Evolutionary conservation across 306 rosid genomes (phyloP).

Genomic region (Prunus fruticosa): DNA sequence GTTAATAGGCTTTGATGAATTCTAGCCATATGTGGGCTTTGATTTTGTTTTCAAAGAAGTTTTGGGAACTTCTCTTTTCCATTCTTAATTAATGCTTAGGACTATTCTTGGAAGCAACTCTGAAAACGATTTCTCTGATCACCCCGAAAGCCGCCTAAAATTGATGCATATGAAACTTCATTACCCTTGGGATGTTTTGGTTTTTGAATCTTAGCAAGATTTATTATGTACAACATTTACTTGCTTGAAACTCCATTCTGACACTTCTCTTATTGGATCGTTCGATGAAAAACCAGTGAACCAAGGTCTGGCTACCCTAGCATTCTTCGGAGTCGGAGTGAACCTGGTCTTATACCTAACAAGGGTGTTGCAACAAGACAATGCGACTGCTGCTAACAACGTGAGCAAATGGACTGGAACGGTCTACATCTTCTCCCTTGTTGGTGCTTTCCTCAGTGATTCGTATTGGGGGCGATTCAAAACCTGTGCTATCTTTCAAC

Average conservation of each 20-base stretch:
- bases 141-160: not conserved
- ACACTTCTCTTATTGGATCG: not conserved
- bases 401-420: slow-evolving; percentile 99
- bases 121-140: not conserved
- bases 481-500: slow-evolving; percentile 81
- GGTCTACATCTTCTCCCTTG: slow-evolving; percentile 89
- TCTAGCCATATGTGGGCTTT: not conserved
- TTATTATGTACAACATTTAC: too few relatives aligned
- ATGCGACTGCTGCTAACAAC: slow-evolving; percentile 84
- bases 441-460: slow-evolving; percentile 96
- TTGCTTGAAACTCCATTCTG: slow-evolving; percentile 13
- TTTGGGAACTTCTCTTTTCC: not conserved
- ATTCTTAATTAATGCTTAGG: not conserved
- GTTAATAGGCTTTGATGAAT: not conserved
- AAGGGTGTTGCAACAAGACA: slow-evolving; percentile 72
- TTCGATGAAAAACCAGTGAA: slow-evolving; percentile 62
- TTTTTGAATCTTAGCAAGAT: not conserved
- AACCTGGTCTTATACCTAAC: slow-evolving; percentile 88
- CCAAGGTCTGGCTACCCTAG: slow-evolving; percentile 89
- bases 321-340: slow-evolving; percentile 93
- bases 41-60: not conserved
- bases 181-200: not conserved
- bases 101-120: not conserved
- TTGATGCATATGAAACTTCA: not conserved
- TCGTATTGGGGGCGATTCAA: slow-evolving; percentile 96